Evolutionary conservation across 176 grass and related monocot species (phyloP).

Genomic region (Oryza meridionalis): DNA sequence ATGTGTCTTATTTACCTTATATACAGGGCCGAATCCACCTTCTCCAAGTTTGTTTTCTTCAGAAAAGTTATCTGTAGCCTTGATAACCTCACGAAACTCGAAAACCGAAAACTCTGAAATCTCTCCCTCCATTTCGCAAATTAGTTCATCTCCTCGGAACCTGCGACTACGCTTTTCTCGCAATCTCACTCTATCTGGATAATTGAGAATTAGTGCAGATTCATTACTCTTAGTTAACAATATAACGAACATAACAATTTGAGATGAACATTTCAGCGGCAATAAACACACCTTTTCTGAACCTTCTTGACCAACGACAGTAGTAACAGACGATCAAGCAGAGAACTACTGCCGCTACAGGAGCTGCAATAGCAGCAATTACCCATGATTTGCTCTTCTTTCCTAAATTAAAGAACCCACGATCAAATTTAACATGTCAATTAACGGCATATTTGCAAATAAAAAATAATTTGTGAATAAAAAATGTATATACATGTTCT

Average conservation of each 20-base stretch:
- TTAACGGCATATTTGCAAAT: neutral
- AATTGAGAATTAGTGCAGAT: neutral
- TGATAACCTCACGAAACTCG: conserved; percentile 23
- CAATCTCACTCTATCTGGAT: conserved; percentile 1
- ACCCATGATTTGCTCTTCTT: neutral
- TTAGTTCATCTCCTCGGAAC: neutral
- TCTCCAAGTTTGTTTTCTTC: conserved; percentile 47
- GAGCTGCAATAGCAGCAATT: neutral
- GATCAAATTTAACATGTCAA: neutral
- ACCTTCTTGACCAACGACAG: neutral
- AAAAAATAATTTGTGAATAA: too few relatives aligned
- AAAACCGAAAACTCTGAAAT: conserved; percentile 46
- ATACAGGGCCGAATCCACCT: conserved; percentile 60
- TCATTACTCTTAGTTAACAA: neutral
- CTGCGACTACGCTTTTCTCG: neutral
- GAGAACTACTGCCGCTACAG: neutral
- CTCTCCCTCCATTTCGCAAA: conserved; percentile 28
- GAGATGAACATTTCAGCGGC: neutral
- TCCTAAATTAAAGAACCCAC: neutral
- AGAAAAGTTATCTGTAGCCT: conserved; percentile 47
- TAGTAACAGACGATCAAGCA: neutral
- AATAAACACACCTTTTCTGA: conserved; percentile 23
- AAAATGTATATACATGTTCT: too few relatives aligned
- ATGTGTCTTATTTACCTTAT: conserved; percentile 46
- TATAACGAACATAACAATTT: neutral